These are phyloP conservation scores for Gloeostereum incarnatum DNA, from an alignment of 768 basidiomycete species.

Conservation along the genomic window DNA sequence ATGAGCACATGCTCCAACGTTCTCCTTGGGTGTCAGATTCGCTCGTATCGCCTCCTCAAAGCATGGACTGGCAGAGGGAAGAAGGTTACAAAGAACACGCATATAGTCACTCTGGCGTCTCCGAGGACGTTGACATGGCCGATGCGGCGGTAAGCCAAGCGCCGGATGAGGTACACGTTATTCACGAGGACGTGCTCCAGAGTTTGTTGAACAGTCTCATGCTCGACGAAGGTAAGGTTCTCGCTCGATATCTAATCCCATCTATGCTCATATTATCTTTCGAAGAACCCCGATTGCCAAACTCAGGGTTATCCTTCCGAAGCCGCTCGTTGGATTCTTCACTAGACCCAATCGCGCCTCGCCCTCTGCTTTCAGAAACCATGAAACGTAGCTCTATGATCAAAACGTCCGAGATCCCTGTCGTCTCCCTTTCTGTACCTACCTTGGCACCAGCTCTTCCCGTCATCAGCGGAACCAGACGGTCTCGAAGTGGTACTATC, in stretches of 20 bases:
- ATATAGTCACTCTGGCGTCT: constrained; percentile 6
- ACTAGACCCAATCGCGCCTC: background rate
- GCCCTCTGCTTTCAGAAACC: background rate
- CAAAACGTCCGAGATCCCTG: background rate
- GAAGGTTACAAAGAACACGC: constrained; percentile 6
- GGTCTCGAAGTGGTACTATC: constrained; percentile 41
- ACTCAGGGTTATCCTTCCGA: background rate
- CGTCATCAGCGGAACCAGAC: constrained; percentile 9
- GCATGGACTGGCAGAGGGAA: constrained; percentile 11
- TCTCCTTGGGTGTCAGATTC: constrained; percentile 16
- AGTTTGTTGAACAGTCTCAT: constrained; percentile 12
- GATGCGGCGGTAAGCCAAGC: constrained; percentile 8
- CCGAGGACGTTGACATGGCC: constrained; percentile 14
- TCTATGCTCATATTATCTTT: constrained; percentile 5
- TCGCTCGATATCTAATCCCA: constrained; percentile 1
- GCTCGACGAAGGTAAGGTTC: constrained; percentile 11
- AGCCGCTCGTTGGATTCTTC: constrained; percentile 5
- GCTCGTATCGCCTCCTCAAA: constrained; percentile 13
- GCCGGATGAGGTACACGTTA: background rate
- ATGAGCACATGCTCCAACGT: constrained; percentile 8
- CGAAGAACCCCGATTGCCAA: background rate
- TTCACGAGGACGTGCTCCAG: constrained; percentile 8
- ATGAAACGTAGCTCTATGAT: background rate
- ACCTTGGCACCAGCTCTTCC: background rate
- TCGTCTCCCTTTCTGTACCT: background rate